phyloP scores from a whole-genome alignment of 2,329 filamentous ascomycete genomes.

The Fusarium buharicum region DNA sequence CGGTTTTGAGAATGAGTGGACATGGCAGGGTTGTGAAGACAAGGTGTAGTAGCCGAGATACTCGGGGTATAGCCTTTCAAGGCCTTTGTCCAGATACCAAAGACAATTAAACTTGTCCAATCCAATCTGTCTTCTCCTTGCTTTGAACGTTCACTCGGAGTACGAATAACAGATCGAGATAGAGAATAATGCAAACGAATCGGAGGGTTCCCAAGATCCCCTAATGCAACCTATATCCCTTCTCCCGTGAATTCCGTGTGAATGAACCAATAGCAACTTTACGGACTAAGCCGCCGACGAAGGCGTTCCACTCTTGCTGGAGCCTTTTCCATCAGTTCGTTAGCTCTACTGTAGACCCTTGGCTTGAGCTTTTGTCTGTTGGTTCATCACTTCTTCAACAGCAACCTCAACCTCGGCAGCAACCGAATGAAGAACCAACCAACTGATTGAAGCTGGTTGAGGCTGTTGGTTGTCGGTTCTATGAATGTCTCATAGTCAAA shows the following conservation, averaged over 20 bases:
- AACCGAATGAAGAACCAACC: background rate
- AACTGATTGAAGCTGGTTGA: background rate
- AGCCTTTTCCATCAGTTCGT: background rate
- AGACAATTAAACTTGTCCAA: background rate
- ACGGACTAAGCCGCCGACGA: background rate
- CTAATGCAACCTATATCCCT: background rate
- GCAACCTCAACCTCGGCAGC: background rate
- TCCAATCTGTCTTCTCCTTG: background rate
- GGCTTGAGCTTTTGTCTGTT: background rate
- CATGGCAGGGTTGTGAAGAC: background rate
- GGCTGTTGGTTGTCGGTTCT: background rate
- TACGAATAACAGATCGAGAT: background rate
- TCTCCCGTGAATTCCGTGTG: background rate
- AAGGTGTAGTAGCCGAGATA: background rate
- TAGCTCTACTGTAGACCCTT: background rate
- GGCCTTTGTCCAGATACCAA: background rate
- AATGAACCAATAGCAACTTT: background rate
- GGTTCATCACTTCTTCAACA: background rate
- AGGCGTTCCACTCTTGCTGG: background rate
- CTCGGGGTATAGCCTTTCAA: background rate
- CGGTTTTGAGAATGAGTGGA: background rate
- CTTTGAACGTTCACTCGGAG: background rate
- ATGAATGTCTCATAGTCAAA: background rate
- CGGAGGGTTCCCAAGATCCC: background rate
- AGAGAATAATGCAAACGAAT: conserved; percentile 1